A percentile compares a stretch with the other conserved stretches of the same genome.
phyloP scores from a whole-genome alignment of 305 asterid genomes.

The Fraxinus platypoda region DNA sequence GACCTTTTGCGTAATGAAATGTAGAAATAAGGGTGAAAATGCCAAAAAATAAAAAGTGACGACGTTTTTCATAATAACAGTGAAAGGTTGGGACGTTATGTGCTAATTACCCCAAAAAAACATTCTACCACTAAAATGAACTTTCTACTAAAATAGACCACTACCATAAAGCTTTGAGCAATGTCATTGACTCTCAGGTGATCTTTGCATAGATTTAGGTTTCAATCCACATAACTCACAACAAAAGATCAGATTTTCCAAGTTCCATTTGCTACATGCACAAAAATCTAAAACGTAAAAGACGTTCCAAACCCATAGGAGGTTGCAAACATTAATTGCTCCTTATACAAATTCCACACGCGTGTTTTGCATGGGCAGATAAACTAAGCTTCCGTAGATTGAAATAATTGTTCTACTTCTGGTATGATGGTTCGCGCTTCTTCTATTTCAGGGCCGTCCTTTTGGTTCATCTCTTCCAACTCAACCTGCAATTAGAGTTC shows the following conservation, averaged over 20 bases:
- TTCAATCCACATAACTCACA: background rate
- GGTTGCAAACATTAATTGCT: background rate
- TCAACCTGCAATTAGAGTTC: background rate
- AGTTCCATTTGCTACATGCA: background rate
- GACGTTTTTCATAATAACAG: no score
- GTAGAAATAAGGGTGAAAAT: no score
- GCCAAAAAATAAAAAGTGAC: no score
- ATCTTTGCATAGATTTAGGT: background rate
- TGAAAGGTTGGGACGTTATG: no score
- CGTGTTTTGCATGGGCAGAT: background rate
- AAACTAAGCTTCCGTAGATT: background rate
- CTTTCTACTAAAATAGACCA: background rate
- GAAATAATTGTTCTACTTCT: background rate
- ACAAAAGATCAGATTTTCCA: background rate
- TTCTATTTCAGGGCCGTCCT: background rate
- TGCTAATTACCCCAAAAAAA: no score
- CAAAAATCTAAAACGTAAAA: background rate
- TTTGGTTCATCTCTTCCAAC: slow-evolving; percentile 1
- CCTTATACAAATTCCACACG: background rate
- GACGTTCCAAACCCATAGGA: background rate
- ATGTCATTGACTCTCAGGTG: background rate
- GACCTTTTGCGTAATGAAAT: no score
- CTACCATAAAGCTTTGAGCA: background rate
- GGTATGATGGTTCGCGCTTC: slow-evolving; percentile 3
- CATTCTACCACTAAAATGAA: background rate